Evolutionary conservation across 768 basidiomycete species (phyloP).

Genomic region (Hericium coralloides): DNA sequence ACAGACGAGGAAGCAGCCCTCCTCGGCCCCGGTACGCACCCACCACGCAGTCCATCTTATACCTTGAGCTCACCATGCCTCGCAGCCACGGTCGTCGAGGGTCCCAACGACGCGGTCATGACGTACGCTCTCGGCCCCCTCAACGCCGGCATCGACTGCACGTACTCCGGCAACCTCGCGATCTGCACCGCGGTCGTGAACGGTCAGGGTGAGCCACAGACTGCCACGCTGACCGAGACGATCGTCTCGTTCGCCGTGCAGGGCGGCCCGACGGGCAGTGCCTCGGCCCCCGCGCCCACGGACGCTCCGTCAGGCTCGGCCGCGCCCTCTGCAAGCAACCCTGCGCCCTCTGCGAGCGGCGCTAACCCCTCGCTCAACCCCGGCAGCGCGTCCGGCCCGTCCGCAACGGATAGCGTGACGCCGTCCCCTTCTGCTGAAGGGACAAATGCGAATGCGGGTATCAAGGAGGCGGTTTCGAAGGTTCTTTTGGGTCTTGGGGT

Average conservation of each 20-base stretch:
- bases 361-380: not conserved
- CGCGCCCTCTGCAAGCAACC: no score
- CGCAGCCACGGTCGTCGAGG: conserved; percentile 37
- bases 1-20: conserved; percentile 24
- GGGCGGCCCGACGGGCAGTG: not conserved
- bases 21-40: conserved; percentile 21
- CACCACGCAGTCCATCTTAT: conserved; percentile 18
- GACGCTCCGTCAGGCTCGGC: not conserved
- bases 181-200: conserved; percentile 15
- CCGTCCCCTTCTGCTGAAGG: not conserved
- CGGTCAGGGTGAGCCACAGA: not conserved
- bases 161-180: conserved; percentile 16
- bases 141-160: conserved; percentile 19
- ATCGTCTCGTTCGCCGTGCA: not conserved
- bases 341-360: no score
- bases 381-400: not conserved
- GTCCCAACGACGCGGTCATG: conserved; percentile 29
- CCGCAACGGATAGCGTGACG: not conserved
- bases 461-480: not conserved
- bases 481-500: not conserved
- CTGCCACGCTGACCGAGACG: not conserved
- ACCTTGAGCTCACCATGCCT: not conserved
- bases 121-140: conserved; percentile 23
- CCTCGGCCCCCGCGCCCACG: not conserved
- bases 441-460: not conserved